Evolutionary conservation across 345 rosid genomes (phyloP).

Genomic region (Aquilaria yunnanensis): DNA sequence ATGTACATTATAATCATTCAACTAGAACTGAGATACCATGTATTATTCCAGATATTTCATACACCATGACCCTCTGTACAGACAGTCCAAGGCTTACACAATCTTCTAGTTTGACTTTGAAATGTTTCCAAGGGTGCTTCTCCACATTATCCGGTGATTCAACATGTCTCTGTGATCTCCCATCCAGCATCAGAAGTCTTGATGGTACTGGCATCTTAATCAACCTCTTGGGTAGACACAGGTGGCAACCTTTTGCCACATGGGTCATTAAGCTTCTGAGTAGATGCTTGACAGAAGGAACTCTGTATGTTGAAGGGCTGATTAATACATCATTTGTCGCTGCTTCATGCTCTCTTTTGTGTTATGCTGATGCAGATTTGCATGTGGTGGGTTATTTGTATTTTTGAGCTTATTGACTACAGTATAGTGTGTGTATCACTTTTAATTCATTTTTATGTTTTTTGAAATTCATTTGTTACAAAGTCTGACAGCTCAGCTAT

Average conservation of each 20-base stretch:
- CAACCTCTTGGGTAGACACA: slow-evolving; percentile 43
- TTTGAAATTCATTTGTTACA: slow-evolving; percentile 20
- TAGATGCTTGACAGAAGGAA: slow-evolving; percentile 89
- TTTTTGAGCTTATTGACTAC: slow-evolving; percentile 12
- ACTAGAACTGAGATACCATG: slow-evolving; percentile 13
- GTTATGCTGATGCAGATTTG: slow-evolving; percentile 72
- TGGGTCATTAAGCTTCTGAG: slow-evolving; percentile 75
- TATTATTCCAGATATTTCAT: slow-evolving; percentile 51
- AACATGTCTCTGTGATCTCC: slow-evolving; percentile 57
- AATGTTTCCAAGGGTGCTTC: slow-evolving; percentile 64
- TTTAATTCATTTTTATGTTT: slow-evolving; percentile 19
- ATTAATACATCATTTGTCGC: slow-evolving; percentile 52
- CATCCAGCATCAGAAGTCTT: slow-evolving; percentile 46
- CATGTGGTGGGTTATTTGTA: slow-evolving; percentile 66
- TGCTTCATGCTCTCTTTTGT: slow-evolving; percentile 66
- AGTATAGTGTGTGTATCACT: slow-evolving; percentile 3
- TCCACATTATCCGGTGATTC: slow-evolving; percentile 44
- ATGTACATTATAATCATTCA: not conserved
- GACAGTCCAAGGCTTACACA: slow-evolving; percentile 23
- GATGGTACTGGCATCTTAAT: slow-evolving; percentile 66
- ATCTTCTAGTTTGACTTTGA: slow-evolving; percentile 30
- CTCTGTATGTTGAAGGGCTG: slow-evolving; percentile 81
- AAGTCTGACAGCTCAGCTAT: slow-evolving; percentile 44
- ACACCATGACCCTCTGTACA: slow-evolving; percentile 35
- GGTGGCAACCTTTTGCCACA: slow-evolving; percentile 82